phyloP scores from a whole-genome alignment of 2,329 filamentous ascomycete species.

The Bipolaris oryzae region DNA sequence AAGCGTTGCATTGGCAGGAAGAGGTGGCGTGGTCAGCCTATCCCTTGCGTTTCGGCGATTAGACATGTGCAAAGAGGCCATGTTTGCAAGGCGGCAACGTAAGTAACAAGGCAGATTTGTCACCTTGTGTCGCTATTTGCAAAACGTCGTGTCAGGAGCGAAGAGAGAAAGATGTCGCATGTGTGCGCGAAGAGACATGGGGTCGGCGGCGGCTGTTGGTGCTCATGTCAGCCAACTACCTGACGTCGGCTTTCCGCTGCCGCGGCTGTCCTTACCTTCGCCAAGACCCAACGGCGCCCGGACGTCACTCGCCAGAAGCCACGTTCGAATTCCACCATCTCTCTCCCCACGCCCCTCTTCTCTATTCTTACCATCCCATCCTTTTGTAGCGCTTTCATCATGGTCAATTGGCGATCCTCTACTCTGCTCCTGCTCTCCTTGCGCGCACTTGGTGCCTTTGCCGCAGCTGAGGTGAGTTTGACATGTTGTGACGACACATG shows the following conservation, averaged over 20 bases:
- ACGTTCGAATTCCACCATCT: conserved; percentile 37
- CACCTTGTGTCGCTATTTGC: background rate
- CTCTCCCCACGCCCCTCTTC: conserved; percentile 15
- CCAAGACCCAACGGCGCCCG: conserved; percentile 27
- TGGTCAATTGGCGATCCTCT: conserved; percentile 76
- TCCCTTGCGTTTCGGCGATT: conserved; percentile 2
- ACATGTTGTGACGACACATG: conserved; percentile 36
- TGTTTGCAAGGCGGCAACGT: background rate
- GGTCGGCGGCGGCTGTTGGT: background rate
- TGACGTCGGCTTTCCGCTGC: conserved; percentile 23
- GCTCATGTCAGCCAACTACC: background rate
- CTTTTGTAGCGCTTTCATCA: conserved; percentile 50
- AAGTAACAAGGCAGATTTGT: too few relatives aligned
- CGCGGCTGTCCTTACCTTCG: conserved; percentile 15
- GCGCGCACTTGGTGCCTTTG: conserved; percentile 68
- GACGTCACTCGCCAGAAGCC: conserved; percentile 37
- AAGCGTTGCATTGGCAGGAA: conserved; percentile 5
- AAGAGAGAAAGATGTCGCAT: background rate
- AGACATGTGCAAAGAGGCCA: background rate
- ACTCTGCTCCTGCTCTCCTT: conserved; percentile 74
- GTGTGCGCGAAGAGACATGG: conserved; percentile 10
- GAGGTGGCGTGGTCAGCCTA: conserved; percentile 12
- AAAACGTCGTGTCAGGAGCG: background rate
- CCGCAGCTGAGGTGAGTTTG: conserved; percentile 64
- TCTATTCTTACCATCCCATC: conserved; percentile 19